Evolutionary conservation across 2,329 filamentous ascomycete species (phyloP).

Genomic region (Scorias spongiosa): DNA sequence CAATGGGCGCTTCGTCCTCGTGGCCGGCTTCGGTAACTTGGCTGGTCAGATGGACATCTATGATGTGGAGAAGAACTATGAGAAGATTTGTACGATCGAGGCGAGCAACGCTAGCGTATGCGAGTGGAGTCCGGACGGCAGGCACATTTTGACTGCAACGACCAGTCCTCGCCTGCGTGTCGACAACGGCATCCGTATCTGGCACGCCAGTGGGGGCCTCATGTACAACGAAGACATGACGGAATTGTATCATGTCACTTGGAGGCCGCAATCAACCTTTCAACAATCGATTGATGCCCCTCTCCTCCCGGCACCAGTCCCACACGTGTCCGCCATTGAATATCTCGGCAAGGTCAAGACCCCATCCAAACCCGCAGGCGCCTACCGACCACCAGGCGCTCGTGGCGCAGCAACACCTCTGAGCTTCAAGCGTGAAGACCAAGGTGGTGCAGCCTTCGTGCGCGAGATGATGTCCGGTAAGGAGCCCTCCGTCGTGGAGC

Average conservation of each 20-base stretch:
- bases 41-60: constrained; percentile 97
- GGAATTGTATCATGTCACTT: constrained; percentile 76
- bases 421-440: constrained; percentile 94
- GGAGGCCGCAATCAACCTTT: constrained; percentile 60
- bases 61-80: constrained; percentile 85
- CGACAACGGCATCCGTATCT: constrained; percentile 90
- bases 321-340: constrained; percentile 67
- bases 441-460: constrained; percentile 79
- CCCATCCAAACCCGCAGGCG: constrained; percentile 90
- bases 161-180: constrained; percentile 89
- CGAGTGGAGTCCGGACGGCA: constrained; percentile 92
- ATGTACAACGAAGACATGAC: constrained; percentile 95
- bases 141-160: constrained; percentile 92
- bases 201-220: constrained; percentile 74
- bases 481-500: constrained; percentile 10
- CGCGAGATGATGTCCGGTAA: constrained; percentile 54
- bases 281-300: constrained; percentile 53
- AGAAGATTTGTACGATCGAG: constrained; percentile 85
- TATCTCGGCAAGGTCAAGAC: constrained; percentile 83
- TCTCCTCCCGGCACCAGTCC: constrained; percentile 55
- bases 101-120: constrained; percentile 92
- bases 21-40: constrained; percentile 94
- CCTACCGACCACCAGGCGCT: constrained; percentile 87
- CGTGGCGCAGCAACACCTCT: constrained; percentile 77
- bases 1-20: constrained; percentile 78